Conservation (phyloP, 73 alveolate species). For the Paramecium biaurelia region DNA sequence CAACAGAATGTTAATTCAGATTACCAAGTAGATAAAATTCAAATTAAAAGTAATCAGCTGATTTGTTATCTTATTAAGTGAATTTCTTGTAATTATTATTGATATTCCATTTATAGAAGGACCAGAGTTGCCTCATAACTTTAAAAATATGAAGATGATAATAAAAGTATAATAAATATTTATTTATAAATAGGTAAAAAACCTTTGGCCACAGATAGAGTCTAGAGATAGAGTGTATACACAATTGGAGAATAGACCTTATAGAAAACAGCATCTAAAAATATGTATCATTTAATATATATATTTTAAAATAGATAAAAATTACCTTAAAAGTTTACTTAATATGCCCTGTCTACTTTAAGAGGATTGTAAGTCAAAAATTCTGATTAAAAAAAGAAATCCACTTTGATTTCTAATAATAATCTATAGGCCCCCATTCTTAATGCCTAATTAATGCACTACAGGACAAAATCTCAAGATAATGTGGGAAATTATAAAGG, state of each 20-base stretch:
- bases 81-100: slow-evolving; percentile 40
- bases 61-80: neutral
- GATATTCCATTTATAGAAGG: slow-evolving; percentile 1
- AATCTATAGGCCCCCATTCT: neutral
- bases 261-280: neutral
- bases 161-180: neutral
- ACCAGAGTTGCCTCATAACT: slow-evolving; percentile 36
- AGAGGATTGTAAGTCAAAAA: neutral
- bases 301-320: neutral
- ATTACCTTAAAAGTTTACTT: neutral
- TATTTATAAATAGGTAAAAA: neutral
- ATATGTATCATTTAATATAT: neutral
- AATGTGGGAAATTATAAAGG: neutral
- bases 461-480: slow-evolving; percentile 31
- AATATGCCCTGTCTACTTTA: neutral
- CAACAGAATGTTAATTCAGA: slow-evolving; percentile 6
- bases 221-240: neutral
- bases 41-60: neutral
- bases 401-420: neutral
- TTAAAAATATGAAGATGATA: neutral
- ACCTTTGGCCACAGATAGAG: neutral
- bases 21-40: slow-evolving; percentile 48
- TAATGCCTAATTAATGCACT: slow-evolving; percentile 3
- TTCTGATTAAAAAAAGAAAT: slow-evolving; percentile 7
- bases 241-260: neutral